Evolutionary conservation across 192 early-diverging fungal species (phyloP).

Genomic region (Polychytrium aggregatum): DNA sequence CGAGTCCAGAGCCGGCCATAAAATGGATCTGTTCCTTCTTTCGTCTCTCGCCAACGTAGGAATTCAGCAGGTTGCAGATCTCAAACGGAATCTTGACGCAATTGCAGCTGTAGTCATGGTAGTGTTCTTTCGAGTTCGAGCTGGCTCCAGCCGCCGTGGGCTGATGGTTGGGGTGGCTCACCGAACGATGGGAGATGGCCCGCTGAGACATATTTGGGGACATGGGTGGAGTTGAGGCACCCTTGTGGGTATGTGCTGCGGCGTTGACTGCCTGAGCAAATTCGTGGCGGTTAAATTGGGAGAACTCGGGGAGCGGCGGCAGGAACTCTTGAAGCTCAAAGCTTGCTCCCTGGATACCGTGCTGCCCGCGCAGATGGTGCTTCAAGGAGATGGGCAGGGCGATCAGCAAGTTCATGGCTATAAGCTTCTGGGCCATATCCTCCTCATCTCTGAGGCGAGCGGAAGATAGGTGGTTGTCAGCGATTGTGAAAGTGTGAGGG

Average conservation of each 20-base stretch:
- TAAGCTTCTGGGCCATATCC: conserved; percentile 49
- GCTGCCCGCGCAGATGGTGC: conserved; percentile 54
- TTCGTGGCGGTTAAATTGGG: not conserved
- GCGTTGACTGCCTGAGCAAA: not conserved
- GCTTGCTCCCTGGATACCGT: conserved; percentile 46
- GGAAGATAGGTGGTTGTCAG: too few species aligned
- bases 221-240: not conserved
- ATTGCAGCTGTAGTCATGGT: too few species aligned
- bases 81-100: too few species aligned
- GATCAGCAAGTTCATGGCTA: conserved; percentile 52
- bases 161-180: too few species aligned
- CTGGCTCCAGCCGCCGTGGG: too few species aligned
- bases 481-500: conserved; percentile 1
- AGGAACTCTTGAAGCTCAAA: conserved; percentile 27
- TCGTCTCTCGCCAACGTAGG: too few species aligned
- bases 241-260: not conserved
- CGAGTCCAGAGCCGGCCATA: not conserved
- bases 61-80: too few species aligned
- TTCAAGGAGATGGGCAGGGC: conserved; percentile 64
- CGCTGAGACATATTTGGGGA: not conserved
- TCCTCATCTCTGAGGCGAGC: too few species aligned
- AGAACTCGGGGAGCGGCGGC: not conserved
- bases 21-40: not conserved
- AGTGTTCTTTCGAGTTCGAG: too few species aligned
- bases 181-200: not conserved